Evolutionary conservation across 192 early-diverging fungal species (phyloP).

Genomic region (Cetraspora pellucida): DNA sequence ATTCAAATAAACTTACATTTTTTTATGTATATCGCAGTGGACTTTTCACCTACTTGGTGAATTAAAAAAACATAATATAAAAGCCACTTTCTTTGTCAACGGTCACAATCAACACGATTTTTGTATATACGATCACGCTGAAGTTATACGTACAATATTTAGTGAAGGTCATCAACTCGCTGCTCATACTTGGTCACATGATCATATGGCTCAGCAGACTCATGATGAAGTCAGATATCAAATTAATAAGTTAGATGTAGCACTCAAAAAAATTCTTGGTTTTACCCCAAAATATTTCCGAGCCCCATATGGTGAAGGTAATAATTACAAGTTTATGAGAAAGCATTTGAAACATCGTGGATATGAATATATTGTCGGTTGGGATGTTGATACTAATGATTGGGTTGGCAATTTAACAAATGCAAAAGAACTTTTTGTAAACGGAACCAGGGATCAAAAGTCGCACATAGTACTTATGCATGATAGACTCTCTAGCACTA

Average conservation of each 20-base stretch:
- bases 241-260: slow-evolving; percentile 52
- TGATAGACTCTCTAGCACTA: background rate
- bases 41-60: slow-evolving; percentile 57
- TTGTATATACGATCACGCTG: slow-evolving; percentile 49
- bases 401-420: background rate
- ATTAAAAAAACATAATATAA: slow-evolving; percentile 53
- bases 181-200: slow-evolving; percentile 62
- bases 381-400: slow-evolving; percentile 41
- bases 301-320: slow-evolving; percentile 56
- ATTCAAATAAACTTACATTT: no score
- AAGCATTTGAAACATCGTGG: slow-evolving; percentile 31
- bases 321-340: slow-evolving; percentile 21
- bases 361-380: slow-evolving; percentile 36
- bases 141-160: slow-evolving; percentile 43
- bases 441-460: background rate
- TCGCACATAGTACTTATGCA: background rate
- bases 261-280: slow-evolving; percentile 55
- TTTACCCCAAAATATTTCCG: slow-evolving; percentile 60
- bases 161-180: slow-evolving; percentile 65
- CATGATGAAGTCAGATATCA: slow-evolving; percentile 45
- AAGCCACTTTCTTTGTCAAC: slow-evolving; percentile 75
- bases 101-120: slow-evolving; percentile 42
- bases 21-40: no score
- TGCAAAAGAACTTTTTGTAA: background rate
- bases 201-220: slow-evolving; percentile 43